Base-by-base conservation (phyloP, 23 red algal species). In the Gracilaria vermiculophylla region DNA sequence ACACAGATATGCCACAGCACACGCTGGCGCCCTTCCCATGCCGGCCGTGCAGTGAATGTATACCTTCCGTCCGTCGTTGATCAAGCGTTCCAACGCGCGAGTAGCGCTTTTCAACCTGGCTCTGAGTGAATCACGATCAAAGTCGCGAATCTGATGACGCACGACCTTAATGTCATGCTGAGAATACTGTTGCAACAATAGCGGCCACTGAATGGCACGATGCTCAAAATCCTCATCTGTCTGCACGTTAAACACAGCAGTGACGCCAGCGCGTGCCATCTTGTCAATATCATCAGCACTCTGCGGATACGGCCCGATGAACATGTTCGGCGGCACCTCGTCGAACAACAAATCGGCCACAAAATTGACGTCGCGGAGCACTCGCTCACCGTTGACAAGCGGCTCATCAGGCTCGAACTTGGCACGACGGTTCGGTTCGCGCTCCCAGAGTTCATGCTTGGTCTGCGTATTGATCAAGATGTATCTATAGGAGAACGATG, bases 211-310 rank as follows among this genome's bases (percentile, higher is more conserved):
- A 17, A 97, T 84, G 20, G 58, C 73, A 14, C 94, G 88, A 78
- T 97, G 94, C 64, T 78, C 39, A 84, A 97, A 97, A 78, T 97
- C 94, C 82, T 97, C 94, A 76, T 97, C 88, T 8, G 94, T 97
- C 83, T 97, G 94, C 79, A 92, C 39, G 60, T 97, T 97, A 47
- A 97, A 71, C 23, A 97, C 94, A 17, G 81, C 94, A 29, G 94
- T 97, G 15, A 81, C 89, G 56, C 94, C 94, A 40, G 65, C 87
- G 1, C 64, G 70, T 56, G 71, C 80, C 40, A 97, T 78, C 53
- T 39, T 56, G 20, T 92, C 88, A 28, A 97, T 69, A 62, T 97
- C 87, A 12, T 82, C 81, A 40, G 28, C 33, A 19, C 80, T 79
- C 82, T 97, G 94, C 57, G 94, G 94, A 44, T 97, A 97, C 33